Conservation (phyloP, 2,329 filamentous ascomycete genomes). For the Cladobotryum mycophilum region DNA sequence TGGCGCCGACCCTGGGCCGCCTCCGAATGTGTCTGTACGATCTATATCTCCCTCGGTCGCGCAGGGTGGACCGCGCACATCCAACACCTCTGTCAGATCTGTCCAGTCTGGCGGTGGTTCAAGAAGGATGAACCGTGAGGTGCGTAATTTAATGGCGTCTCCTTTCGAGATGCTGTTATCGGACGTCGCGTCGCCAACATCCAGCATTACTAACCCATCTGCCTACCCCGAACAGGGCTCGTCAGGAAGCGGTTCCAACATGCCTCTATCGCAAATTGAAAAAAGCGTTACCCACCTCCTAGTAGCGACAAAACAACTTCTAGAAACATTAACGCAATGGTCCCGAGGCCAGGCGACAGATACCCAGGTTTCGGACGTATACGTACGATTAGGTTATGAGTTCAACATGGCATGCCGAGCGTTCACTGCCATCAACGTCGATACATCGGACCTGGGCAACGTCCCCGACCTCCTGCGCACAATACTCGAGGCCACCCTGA, state of each 20-base stretch:
- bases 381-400: conserved; percentile 94
- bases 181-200: conserved; percentile 19
- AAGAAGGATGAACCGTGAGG: conserved; percentile 28
- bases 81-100: conserved; percentile 62
- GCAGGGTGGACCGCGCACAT: conserved; percentile 54
- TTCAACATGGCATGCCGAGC: conserved; percentile 98
- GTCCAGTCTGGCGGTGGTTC: conserved; percentile 30
- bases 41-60: conserved; percentile 52
- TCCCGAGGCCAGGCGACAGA: conserved; percentile 88
- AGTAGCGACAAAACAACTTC: conserved; percentile 93
- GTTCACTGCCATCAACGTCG: conserved; percentile 94
- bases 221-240: conserved; percentile 23
- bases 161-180: conserved; percentile 11
- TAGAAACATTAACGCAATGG: conserved; percentile 97
- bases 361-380: conserved; percentile 94
- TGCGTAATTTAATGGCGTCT: conserved; percentile 19
- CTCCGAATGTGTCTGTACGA: conserved; percentile 48
- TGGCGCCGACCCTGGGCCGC: conserved; percentile 53
- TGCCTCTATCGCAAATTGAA: conserved; percentile 87
- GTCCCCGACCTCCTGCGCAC: conserved; percentile 85
- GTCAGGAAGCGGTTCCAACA: conserved; percentile 59
- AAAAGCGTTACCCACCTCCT: conserved; percentile 97
- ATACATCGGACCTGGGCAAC: conserved; percentile 88
- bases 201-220: background rate
- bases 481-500: conserved; percentile 92